phyloP scores from a whole-genome alignment of 1,284 basidiomycete species.

The Phylloporus sp. region DNA sequence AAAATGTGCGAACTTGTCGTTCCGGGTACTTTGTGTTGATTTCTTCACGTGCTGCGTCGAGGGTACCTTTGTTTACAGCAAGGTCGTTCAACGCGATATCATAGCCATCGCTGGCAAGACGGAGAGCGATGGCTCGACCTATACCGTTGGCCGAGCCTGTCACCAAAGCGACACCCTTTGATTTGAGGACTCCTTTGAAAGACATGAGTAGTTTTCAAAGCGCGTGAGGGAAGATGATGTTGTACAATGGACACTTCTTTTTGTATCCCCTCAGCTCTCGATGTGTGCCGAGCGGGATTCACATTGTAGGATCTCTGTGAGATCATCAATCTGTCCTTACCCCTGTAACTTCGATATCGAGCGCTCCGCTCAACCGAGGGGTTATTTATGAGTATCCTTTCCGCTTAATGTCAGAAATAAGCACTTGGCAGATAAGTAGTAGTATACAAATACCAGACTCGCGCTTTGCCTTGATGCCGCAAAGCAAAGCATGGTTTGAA shows the following conservation, averaged over 20 bases:
- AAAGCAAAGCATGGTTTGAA: too few relatives aligned
- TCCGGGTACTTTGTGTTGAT: constrained; percentile 36
- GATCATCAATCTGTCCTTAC: neutral
- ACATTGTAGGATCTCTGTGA: neutral
- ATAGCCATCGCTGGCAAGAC: constrained; percentile 48
- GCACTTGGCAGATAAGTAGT: neutral
- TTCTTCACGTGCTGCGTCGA: constrained; percentile 33
- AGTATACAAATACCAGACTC: too few relatives aligned
- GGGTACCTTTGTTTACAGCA: constrained; percentile 20
- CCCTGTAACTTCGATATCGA: neutral
- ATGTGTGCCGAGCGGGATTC: neutral
- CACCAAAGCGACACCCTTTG: constrained; percentile 41
- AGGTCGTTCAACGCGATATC: constrained; percentile 48
- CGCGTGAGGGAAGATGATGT: neutral
- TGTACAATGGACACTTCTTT: neutral
- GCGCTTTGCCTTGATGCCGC: neutral
- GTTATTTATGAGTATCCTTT: too few relatives aligned
- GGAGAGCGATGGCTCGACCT: constrained; percentile 44
- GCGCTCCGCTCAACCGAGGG: neutral
- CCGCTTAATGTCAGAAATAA: too few relatives aligned
- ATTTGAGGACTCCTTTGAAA: neutral
- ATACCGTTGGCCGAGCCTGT: constrained; percentile 48
- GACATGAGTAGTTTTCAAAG: constrained; percentile 9
- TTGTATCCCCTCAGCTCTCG: neutral
- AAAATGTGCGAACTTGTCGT: constrained; percentile 30